Percentiles rank a stretch among this genome's conserved stretches.
phyloP scores from a whole-genome alignment of 148 eudicot species.

The Polygonum maritimum region DNA sequence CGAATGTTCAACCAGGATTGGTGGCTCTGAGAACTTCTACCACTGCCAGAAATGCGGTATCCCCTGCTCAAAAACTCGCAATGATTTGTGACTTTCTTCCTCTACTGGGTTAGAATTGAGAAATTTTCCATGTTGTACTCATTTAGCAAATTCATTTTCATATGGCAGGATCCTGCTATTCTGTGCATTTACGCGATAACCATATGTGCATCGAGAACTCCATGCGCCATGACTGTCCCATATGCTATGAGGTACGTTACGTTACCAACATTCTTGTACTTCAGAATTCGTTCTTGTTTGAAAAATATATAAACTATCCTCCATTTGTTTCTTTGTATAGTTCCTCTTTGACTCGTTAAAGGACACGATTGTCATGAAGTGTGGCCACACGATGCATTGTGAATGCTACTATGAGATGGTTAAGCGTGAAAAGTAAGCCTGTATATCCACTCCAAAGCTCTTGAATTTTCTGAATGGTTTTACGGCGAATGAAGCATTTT shows the following conservation, averaged over 20 bases:
- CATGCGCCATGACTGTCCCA: slow-evolving; percentile 94
- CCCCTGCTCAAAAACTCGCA: slow-evolving; percentile 10
- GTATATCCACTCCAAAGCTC: neutral
- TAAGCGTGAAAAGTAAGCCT: slow-evolving; percentile 79
- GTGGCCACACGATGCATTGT: slow-evolving; percentile 96
- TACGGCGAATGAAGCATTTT: neutral
- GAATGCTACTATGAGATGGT: slow-evolving; percentile 89
- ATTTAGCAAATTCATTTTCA: neutral
- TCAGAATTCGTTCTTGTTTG: slow-evolving; percentile 1
- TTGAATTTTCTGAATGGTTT: neutral
- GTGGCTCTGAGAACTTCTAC: slow-evolving; percentile 83
- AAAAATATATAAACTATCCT: neutral
- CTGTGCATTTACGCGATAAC: slow-evolving; percentile 55
- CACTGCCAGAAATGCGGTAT: slow-evolving; percentile 98
- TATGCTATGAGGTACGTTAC: slow-evolving; percentile 67
- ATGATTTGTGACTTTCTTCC: neutral
- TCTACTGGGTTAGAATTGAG: neutral
- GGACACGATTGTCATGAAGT: slow-evolving; percentile 75
- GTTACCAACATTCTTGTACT: neutral
- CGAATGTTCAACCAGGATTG: slow-evolving; percentile 45
- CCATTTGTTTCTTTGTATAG: slow-evolving; percentile 26
- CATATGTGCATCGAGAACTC: slow-evolving; percentile 87
- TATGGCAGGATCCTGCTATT: slow-evolving; percentile 71
- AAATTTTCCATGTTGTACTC: neutral
- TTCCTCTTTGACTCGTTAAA: slow-evolving; percentile 92